Evolutionary conservation across 2,329 filamentous ascomycete genomes (phyloP), one percentile per base, ranked within the genome.

Genomic region (Rachicladosporium sp.): DNA sequence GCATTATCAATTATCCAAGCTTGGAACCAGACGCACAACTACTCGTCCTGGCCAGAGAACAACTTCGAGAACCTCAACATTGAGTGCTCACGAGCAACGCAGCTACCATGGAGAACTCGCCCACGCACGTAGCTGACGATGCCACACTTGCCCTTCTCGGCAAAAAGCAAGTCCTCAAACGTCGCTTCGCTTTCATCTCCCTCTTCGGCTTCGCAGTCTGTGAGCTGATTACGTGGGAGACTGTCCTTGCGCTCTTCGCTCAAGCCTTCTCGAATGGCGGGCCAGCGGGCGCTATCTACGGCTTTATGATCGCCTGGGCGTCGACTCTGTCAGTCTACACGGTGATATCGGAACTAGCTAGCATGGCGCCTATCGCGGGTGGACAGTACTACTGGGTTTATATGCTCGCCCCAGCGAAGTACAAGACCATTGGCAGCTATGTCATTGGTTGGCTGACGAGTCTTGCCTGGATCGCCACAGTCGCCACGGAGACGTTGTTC

Each of bases 261-360:
- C 55, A 67, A 43, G 57, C 61, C 2, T 58, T 64, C 33, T 50
- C 61, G 13, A 68, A 67, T 50, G 65, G 66, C n/a, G 66, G 66
- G 4, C 65, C 69, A 10, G 61, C 66, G 1, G 69, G 70, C 3
- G 54, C 70, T 5, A 51, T 73, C 7, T 73, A 70, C 46, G 68
- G 68, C 35, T 74, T 66, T 53, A 60, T 73, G 27, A 64, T 73
- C 35, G 65, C 69, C 11, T 72, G 68, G 67, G 49, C 57, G 12
- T 66, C 64, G 1, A 72, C 66, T 0, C 47, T 74, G 39, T 67
- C 60, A 0, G 60, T 65, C 3, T 69, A 68, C 45, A 64, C 61
- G 0, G 64, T 66, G n/a, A 63, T 70, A 33, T 63, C 61, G 1
- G 67, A 71, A 44, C 48, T 69, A 29, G 65, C 61, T 1, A 68